Base-by-base conservation (phyloP, 2,329 filamentous ascomycete genomes). In the Drechslerella coelobrocha region DNA sequence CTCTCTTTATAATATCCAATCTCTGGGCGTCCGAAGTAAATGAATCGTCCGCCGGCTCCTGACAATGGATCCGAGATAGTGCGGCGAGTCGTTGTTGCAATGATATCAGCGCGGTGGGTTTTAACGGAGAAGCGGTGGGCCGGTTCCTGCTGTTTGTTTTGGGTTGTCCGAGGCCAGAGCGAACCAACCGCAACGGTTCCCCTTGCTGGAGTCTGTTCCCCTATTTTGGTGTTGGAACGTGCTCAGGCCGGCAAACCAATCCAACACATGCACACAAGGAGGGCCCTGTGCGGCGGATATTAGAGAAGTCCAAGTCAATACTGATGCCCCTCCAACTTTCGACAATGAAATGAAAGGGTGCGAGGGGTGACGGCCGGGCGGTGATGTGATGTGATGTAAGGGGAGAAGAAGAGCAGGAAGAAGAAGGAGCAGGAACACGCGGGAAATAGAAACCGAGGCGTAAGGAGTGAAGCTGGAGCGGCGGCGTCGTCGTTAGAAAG, bases 241-340 rank as follows among this genome's bases (percentile, higher is more conserved):
- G 65, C 59, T 57, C 65, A 57, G 52, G 12, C 59, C 26, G 34
- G 19, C 59, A 61, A 55, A 54, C 52, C 53, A 62, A 71, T 53
- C 51, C 57, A 69, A 69, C 65, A 31, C 59, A 41, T 39, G 51
- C 51, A 24, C 29, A 50, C 60, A 8, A 14, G 24, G 21, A 4
- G 31, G 19, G 14, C 5, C 34, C 63, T 50, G 37, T 23, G 19
- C n/a, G 21, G 41, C 24, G 19, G 43, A 19, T 52, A n/a, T n/a
- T n/a, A n/a, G 29, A 31, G 29, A 12, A 6, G 29, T 8, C n/a
- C 7, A 17, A 41, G 37, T 14, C 4, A 14, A 14, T 14, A 21
- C 9, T 37, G 51, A 53, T 69, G 47, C 53, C 66, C 66, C 53
- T 71, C 66, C 66, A 71, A 60, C 59, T 5, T 62, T 71, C 53